phyloP scores from a whole-genome alignment of 352 stramenopile genomes.

The Globisporangium echinulatum region DNA sequence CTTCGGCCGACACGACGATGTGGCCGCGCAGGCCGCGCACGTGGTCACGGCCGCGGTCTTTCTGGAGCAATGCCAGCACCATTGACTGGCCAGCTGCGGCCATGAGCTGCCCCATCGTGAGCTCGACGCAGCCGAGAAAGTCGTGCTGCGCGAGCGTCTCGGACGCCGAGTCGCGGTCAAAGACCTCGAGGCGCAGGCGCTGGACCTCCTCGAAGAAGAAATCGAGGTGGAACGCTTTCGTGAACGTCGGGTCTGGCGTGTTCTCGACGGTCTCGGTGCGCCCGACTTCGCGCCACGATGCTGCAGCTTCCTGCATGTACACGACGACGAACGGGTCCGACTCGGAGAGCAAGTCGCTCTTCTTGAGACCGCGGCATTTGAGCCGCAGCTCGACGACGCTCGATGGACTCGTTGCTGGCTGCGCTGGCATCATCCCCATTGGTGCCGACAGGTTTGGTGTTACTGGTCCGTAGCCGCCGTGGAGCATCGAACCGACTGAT shows the following conservation, averaged over 20 bases:
- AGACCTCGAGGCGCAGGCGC: conserved; percentile 69
- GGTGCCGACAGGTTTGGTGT: conserved; percentile 16
- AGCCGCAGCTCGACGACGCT: conserved; percentile 66
- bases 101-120: conserved; percentile 78
- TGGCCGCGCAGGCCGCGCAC: conserved; percentile 45
- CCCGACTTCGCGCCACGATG: conserved; percentile 59
- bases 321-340: conserved; percentile 73
- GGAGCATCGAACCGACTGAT: conserved; percentile 15
- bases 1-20: conserved; percentile 62
- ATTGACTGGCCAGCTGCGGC: conserved; percentile 49
- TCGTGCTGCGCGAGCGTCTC: conserved; percentile 55
- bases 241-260: conserved; percentile 59
- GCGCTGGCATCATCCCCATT: background rate
- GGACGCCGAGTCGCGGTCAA: conserved; percentile 66
- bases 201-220: conserved; percentile 84
- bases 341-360: conserved; percentile 58
- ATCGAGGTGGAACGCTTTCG: conserved; percentile 59
- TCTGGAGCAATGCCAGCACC: conserved; percentile 49
- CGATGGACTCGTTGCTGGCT: conserved; percentile 16
- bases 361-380: conserved; percentile 66
- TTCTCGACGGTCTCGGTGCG: conserved; percentile 77
- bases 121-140: conserved; percentile 69
- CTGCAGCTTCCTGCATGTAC: conserved; percentile 50
- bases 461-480: conserved; percentile 41
- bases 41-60: conserved; percentile 25